Percentiles rank a stretch among this genome's conserved stretches.
These are phyloP conservation scores for Nigrospora oryzae DNA, from an alignment of 2,329 filamentous ascomycete genomes.

Conservation along the genomic window DNA sequence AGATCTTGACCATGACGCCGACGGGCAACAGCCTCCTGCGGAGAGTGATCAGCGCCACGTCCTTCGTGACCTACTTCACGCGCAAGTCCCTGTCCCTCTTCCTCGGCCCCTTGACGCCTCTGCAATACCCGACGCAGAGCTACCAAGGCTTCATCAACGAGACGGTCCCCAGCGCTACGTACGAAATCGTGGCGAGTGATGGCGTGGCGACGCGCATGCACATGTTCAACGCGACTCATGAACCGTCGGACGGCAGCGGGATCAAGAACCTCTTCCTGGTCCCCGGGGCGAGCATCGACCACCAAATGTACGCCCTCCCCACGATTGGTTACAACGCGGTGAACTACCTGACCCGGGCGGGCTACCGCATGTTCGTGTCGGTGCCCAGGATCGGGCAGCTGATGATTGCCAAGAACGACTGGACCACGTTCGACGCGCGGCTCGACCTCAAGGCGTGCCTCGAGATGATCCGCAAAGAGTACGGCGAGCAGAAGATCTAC, in stretches of 20 bases:
- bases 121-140: conserved; percentile 44
- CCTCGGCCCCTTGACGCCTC: conserved; percentile 42
- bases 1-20: conserved; percentile 44
- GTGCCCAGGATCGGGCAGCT: conserved; percentile 50
- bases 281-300: conserved; percentile 53
- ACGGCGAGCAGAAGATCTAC: conserved; percentile 35
- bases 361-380: conserved; percentile 50
- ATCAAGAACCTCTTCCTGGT: conserved; percentile 48
- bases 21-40: conserved; percentile 36
- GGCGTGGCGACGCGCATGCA: conserved; percentile 43
- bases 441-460: conserved; percentile 50
- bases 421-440: conserved; percentile 52
- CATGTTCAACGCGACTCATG: conserved; percentile 45
- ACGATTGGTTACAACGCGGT: conserved; percentile 56
- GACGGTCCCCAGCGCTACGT: conserved; percentile 31
- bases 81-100: conserved; percentile 43
- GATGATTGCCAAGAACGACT: conserved; percentile 38
- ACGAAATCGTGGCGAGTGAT: conserved; percentile 41
- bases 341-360: conserved; percentile 52
- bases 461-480: conserved; percentile 37
- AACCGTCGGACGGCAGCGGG: conserved; percentile 9
- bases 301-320: conserved; percentile 53
- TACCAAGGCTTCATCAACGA: conserved; percentile 45
- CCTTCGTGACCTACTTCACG: conserved; percentile 48
- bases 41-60: conserved; percentile 34